A percentile compares a stretch with the other conserved stretches of the same genome.
Conservation (phyloP, 2,329 filamentous ascomycete genomes). For the Penicillium sp. region DNA sequence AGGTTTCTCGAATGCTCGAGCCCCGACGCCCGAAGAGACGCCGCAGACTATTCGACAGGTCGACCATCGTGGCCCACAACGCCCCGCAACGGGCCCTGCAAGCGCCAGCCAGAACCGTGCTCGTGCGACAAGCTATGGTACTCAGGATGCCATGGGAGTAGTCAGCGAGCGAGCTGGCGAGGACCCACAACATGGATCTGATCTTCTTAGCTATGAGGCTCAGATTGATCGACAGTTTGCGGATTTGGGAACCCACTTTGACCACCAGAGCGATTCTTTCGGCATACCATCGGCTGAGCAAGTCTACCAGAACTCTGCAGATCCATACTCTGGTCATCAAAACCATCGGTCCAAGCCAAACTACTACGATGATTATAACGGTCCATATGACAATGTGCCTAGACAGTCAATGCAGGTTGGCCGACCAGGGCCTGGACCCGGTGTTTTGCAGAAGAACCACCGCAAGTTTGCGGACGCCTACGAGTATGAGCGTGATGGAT, state of each 20-base stretch:
- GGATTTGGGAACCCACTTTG: slow-evolving; percentile 36
- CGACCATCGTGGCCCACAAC: slow-evolving; percentile 28
- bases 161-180: slow-evolving; percentile 31
- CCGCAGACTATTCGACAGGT: slow-evolving; percentile 38
- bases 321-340: slow-evolving; percentile 31
- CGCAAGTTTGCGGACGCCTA: slow-evolving; percentile 84
- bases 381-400: slow-evolving; percentile 39
- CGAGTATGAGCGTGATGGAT: slow-evolving; percentile 60
- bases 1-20: slow-evolving; percentile 57
- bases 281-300: slow-evolving; percentile 31
- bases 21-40: slow-evolving; percentile 45
- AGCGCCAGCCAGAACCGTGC: slow-evolving; percentile 16
- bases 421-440: slow-evolving; percentile 43
- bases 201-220: slow-evolving; percentile 35
- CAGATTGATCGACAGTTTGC: slow-evolving; percentile 45
- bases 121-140: slow-evolving; percentile 34
- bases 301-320: slow-evolving; percentile 31
- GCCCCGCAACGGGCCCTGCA: slow-evolving; percentile 38
- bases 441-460: slow-evolving; percentile 77
- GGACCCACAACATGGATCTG: slow-evolving; percentile 29
- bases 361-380: slow-evolving; percentile 50
- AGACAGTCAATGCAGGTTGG: slow-evolving; percentile 44
- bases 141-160: slow-evolving; percentile 31
- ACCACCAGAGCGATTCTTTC: slow-evolving; percentile 30
- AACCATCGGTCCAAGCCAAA: slow-evolving; percentile 35